Conservation (phyloP, 768 basidiomycete genomes). For the Clathrus columnatus region DNA sequence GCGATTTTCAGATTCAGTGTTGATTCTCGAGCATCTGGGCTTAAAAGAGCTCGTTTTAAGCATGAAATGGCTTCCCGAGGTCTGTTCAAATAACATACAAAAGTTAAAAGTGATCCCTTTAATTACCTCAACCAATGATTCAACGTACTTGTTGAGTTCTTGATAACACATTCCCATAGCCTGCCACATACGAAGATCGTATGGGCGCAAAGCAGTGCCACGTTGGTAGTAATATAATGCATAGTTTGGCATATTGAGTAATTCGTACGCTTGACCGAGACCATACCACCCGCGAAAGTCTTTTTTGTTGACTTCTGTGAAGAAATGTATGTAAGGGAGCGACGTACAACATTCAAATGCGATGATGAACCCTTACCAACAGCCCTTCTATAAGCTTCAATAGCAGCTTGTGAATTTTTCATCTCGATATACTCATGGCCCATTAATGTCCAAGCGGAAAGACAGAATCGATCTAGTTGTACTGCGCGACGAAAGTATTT, state of each 20-base stretch:
- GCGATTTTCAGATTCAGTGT: constrained; percentile 68
- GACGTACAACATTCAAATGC: background rate
- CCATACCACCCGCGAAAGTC: constrained; percentile 99
- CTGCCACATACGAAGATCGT: constrained; percentile 94
- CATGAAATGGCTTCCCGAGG: constrained; percentile 85
- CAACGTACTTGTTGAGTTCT: constrained; percentile 69
- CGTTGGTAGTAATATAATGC: constrained; percentile 94
- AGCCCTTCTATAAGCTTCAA: constrained; percentile 93
- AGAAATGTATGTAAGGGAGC: background rate
- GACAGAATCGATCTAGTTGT: constrained; percentile 89
- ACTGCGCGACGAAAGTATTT: constrained; percentile 92
- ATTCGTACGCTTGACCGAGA: constrained; percentile 94
- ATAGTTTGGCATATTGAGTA: constrained; percentile 95
- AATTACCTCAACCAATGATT: background rate
- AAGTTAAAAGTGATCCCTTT: background rate
- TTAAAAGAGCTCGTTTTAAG: constrained; percentile 79
- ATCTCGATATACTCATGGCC: constrained; percentile 98
- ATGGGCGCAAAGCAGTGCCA: constrained; percentile 87
- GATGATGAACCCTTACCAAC: constrained; percentile 56
- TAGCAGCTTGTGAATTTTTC: constrained; percentile 98
- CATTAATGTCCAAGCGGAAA: constrained; percentile 98
- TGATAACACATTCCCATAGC: constrained; percentile 92
- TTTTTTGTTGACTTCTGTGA: constrained; percentile 84
- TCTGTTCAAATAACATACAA: constrained; percentile 36
- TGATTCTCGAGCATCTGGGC: constrained; percentile 70